Evolutionary conservation across 1,139 yeast species (phyloP), one percentile per base, ranked within the genome.

Genomic region (Candida sp.): DNA sequence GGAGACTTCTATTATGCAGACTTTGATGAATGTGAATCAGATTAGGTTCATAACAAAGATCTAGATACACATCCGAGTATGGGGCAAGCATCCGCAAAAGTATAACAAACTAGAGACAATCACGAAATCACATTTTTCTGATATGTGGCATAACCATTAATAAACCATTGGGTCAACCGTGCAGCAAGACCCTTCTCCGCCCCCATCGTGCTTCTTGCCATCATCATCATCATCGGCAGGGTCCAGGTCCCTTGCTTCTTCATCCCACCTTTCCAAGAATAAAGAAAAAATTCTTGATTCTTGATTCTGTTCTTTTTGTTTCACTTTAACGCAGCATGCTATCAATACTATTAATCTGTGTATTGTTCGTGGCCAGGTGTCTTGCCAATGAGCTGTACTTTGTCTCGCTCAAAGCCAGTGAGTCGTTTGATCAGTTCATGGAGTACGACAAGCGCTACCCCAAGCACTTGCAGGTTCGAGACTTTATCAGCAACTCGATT

Each of bases 401-500:
- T 38, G 67, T 70, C 1, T 61, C 72, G 3, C 58, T 70, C 22
- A 67, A 65, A 46, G 57, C 63, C 3, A 55, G 64, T 6, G 73
- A 65, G 46, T 55, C 77, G 0, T 52, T 80, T 50, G 77, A 80
- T 38, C 64, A 72, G 42, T 70, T 84, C 55, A 66, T 76, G 62
- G 59, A 63, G 4, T 68, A 66, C 49, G 84, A 80, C 42, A 30
- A 62, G n/a, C 62, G 60, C 11, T 66, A 65, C 50, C 75, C 78
- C 0, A 62, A 59, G 32, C 59, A 66, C 28, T 63, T 65, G 47
- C 60, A 78, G 56, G 69, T 84, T 23, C 70, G 77, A 49, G 74
- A 80, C 3, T 72, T 73, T 32, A 77, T 84, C 31, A 69, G 71
- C 26, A 70, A 72, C 41, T 68, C 78, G 7, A 77, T 82, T 53